Percentiles rank a stretch among this genome's conserved stretches.
Evolutionary conservation across 2,329 filamentous ascomycete species (phyloP).

Genomic region (Colletotrichum tabaci): DNA sequence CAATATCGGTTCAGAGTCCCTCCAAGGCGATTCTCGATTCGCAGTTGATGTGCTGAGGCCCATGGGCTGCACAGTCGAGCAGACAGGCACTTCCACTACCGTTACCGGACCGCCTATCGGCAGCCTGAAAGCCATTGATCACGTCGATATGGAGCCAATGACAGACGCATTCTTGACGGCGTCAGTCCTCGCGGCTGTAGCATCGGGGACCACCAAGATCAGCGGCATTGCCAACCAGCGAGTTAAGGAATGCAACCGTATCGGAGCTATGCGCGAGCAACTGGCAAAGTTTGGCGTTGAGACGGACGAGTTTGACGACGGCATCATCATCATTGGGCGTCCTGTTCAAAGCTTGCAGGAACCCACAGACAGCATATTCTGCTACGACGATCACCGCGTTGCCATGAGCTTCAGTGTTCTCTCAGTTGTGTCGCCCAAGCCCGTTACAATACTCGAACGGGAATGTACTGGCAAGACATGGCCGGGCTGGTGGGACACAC

Average conservation of each 20-base stretch:
- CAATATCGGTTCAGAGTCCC: constrained; percentile 92
- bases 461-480: constrained; percentile 98
- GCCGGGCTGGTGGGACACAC: constrained; percentile 98
- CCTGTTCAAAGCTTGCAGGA: constrained; percentile 63
- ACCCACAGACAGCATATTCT: constrained; percentile 81
- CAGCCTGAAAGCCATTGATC: constrained; percentile 79
- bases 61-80: constrained; percentile 94
- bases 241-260: constrained; percentile 98
- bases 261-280: constrained; percentile 94
- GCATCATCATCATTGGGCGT: constrained; percentile 80
- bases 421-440: constrained; percentile 77
- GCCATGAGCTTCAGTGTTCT: constrained; percentile 99
- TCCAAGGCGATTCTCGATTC: constrained; percentile 96
- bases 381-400: constrained; percentile 97
- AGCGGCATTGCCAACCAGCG: constrained; percentile 97
- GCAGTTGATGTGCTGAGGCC: constrained; percentile 89
- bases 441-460: constrained; percentile 86
- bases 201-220: constrained; percentile 86
- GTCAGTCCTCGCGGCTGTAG: constrained; percentile 91
- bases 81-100: constrained; percentile 88
- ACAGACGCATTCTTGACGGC: constrained; percentile 98
- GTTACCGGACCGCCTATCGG: constrained; percentile 90
- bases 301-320: constrained; percentile 91
- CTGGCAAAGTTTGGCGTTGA: constrained; percentile 92
- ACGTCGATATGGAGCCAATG: constrained; percentile 99